phyloP scores from a whole-genome alignment of 257 asterid genomes.

The Solanum sitiens region DNA sequence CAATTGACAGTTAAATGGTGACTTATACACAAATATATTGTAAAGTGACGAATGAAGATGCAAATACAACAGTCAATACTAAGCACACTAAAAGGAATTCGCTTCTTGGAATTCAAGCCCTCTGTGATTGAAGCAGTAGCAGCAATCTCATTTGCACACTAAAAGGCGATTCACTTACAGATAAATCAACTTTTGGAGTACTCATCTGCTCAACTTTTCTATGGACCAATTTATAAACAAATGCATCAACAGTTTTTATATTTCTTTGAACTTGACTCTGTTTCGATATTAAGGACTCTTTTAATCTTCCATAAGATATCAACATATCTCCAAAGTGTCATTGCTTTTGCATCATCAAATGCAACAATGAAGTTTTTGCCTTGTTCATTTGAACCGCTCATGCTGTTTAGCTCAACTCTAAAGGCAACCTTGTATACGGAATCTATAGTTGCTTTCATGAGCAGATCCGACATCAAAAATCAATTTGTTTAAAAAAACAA shows the following conservation, averaged over 20 bases:
- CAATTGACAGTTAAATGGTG: no score
- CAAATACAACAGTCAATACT: no score
- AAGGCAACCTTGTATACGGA: constrained; percentile 40
- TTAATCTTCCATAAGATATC: constrained; percentile 43
- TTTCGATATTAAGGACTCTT: constrained; percentile 25
- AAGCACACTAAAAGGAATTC: no score
- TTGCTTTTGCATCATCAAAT: constrained; percentile 45
- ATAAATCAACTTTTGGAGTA: constrained; percentile 9
- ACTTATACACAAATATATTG: no score
- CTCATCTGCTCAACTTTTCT: constrained; percentile 24
- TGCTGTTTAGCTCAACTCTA: constrained; percentile 37
- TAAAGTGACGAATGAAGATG: no score
- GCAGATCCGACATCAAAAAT: not conserved
- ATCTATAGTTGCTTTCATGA: constrained; percentile 40
- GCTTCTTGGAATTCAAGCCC: no score
- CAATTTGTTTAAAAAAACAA: not conserved
- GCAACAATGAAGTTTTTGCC: constrained; percentile 29
- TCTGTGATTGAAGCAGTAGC: no score
- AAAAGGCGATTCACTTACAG: constrained; percentile 12
- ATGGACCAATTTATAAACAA: constrained; percentile 37
- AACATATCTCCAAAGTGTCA: constrained; percentile 36
- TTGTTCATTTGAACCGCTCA: constrained; percentile 47
- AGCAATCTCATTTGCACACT: no score
- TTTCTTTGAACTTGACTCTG: constrained; percentile 33
- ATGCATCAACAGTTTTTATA: constrained; percentile 29